A percentile compares a stretch with the other conserved stretches of the same genome.
Evolutionary conservation across 1,284 basidiomycete species (phyloP).

Genomic region (Trichosporon coremiiforme): DNA sequence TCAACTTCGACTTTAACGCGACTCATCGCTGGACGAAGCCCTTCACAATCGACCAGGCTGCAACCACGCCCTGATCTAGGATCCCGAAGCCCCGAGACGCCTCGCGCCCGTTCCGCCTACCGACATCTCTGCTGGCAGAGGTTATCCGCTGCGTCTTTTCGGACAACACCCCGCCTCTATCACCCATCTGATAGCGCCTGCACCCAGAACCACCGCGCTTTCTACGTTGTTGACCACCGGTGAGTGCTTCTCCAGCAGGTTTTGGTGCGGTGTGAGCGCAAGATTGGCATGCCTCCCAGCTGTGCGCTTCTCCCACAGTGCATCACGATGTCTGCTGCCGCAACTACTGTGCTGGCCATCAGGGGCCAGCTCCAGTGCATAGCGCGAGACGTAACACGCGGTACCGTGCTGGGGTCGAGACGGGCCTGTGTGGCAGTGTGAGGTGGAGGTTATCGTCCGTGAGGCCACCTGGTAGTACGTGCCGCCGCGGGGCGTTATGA

Average conservation of each 20-base stretch:
- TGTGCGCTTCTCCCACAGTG: too few species aligned
- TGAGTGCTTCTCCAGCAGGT: too few species aligned
- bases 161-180: background rate
- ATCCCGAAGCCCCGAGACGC: background rate
- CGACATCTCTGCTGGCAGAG: conserved; percentile 5
- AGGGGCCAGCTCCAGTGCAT: background rate
- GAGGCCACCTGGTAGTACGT: background rate
- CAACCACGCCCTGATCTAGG: background rate
- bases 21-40: background rate
- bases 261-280: too few species aligned
- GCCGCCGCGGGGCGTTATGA: background rate
- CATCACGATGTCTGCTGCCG: too few species aligned
- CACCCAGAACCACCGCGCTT: too few species aligned
- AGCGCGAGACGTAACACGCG: background rate
- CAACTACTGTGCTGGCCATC: background rate
- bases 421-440: conserved; percentile 7
- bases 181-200: background rate
- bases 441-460: background rate
- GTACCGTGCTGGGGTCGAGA: background rate
- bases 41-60: background rate
- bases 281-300: too few species aligned
- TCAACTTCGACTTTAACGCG: background rate
- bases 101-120: background rate
- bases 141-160: background rate
- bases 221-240: too few species aligned